Evolutionary conservation across 176 grass and related monocot species (phyloP), one percentile per base, ranked within the genome.

Genomic region (Coix lacrymajobi): DNA sequence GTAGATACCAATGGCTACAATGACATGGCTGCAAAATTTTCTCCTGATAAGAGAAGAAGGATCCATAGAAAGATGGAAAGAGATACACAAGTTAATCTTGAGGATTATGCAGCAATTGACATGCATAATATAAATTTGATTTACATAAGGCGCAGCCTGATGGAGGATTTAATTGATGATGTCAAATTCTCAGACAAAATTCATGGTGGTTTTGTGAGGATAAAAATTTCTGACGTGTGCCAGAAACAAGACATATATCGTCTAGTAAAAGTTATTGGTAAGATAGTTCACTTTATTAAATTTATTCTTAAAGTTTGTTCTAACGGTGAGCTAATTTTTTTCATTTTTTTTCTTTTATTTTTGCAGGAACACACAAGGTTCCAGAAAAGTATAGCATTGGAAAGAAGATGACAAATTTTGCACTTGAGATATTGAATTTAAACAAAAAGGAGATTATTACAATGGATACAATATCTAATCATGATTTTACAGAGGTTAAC

Each of bases 181-280:
- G 83, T 78, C 46, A 66, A 79, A 82, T 94, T 96, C 49, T 81
- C 80, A 52, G 89, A 92, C 45, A 99, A 99, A 79, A 75, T 96
- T 83, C 51, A 70, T 79, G 93, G 91, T 69, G 81, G 80, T 81
- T 99, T 99, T 87, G 97, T 96, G 38, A 91, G 97, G 83, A 99
- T 99, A 83, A 91, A 86, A 81, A 99, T 99, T 85, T 78, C 91
- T 24, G 89, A 86, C 83, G 73, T 88, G 70, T 89, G 91, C 62
- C 96, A 96, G 52, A 94, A 90, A 69, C 89, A 96, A 87, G 93
- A 99, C 61, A 96, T 99, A 79, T 99, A 99, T 87, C 89, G 97
- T 29, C 87, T 99, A 25, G 93, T 99, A 70, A 93, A 96, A 96
- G 83, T 99, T 88, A 37, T 96, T 81, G 97, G 97, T 99, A 92